Conservation (phyloP, 495 filamentous ascomycete species). For the Rusavskia elegans region DNA sequence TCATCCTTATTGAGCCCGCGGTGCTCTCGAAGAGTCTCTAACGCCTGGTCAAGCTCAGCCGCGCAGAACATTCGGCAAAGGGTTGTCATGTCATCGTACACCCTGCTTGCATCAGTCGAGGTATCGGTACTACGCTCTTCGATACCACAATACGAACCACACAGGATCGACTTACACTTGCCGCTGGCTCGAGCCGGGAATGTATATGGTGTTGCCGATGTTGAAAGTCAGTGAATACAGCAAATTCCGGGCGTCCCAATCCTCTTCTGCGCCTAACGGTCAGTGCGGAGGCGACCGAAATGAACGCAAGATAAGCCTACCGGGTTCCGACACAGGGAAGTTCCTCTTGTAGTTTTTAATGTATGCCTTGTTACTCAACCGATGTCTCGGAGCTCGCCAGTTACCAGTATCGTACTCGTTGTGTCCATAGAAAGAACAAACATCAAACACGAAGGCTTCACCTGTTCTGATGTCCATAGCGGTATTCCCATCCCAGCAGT, state of each 20-base stretch:
- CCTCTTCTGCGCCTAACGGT: too few species aligned
- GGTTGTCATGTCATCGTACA: too few species aligned
- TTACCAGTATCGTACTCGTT: conserved; percentile 23
- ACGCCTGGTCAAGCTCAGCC: too few species aligned
- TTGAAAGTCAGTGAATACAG: conserved; percentile 18
- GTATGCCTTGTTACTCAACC: conserved; percentile 13
- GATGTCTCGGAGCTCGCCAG: conserved; percentile 13
- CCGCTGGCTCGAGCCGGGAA: conserved; percentile 11
- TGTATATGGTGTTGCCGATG: conserved; percentile 15
- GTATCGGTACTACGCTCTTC: too few species aligned
- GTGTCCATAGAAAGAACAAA: conserved; percentile 30
- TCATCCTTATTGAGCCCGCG: too few species aligned
- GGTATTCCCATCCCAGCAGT: conserved; percentile 32
- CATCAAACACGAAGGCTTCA: conserved; percentile 28
- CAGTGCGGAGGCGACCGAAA: too few species aligned
- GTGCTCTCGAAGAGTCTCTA: too few species aligned
- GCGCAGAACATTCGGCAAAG: too few species aligned
- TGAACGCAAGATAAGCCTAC: too few species aligned
- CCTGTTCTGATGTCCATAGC: conserved; percentile 20
- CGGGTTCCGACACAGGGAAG: conserved; percentile 9
- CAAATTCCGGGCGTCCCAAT: conserved; percentile 9
- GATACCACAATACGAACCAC: too few species aligned
- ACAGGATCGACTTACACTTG: background rate
- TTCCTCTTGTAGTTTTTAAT: conserved; percentile 11
- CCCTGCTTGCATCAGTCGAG: too few species aligned